Evolutionary conservation across 2,329 filamentous ascomycete genomes (phyloP), one percentile per base, ranked within the genome.

Genomic region (Cadophora sp.): DNA sequence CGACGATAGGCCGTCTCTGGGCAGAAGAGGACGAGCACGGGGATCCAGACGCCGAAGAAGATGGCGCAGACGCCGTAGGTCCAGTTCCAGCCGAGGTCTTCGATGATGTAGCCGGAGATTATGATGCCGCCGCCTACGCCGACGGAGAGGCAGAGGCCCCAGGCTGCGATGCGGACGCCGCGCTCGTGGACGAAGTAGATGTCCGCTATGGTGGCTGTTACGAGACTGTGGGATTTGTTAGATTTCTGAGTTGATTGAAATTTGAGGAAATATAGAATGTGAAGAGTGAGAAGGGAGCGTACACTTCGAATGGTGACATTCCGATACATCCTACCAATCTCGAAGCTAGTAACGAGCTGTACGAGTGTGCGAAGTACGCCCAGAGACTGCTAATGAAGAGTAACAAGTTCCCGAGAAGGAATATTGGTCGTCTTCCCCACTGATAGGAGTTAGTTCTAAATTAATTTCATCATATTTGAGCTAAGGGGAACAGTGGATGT

Each of bases 1-100:
- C 83, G 78, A 63, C 77, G 78, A 74, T 84, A 86, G 0, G 81
- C 80, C 16, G 84, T 86, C 72, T 86, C 84, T 0, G 83, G 84
- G 3, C 85, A 83, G 66, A 85, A 82, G 60, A 86, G 77, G 64
- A 83, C 75, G 31, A 24, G 84, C 79, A 3, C 82, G 74, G n/a
- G 69, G 62, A 19, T 63, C 69, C 59, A 67, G 69, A 68, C 34
- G 9, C 67, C 68, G 34, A 71, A 53, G 3, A 66, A 65, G 14
- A 71, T 68, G 40, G 69, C 65, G 48, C 70, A 69, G 0, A 84
- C 80, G 79, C 81, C 83, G 51, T 55, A 55, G 19, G 51, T 55
- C 51, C 51, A 55, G 68, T 79, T 77, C 75, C 81, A 83, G 7
- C 80, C 80, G 73, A 77, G 70, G 37, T 74, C 71, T 53, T 73